Percentiles rank a stretch among this genome's conserved stretches.
phyloP scores from a whole-genome alignment of 805 yeast genomes.

The Ogataea ganodermae region DNA sequence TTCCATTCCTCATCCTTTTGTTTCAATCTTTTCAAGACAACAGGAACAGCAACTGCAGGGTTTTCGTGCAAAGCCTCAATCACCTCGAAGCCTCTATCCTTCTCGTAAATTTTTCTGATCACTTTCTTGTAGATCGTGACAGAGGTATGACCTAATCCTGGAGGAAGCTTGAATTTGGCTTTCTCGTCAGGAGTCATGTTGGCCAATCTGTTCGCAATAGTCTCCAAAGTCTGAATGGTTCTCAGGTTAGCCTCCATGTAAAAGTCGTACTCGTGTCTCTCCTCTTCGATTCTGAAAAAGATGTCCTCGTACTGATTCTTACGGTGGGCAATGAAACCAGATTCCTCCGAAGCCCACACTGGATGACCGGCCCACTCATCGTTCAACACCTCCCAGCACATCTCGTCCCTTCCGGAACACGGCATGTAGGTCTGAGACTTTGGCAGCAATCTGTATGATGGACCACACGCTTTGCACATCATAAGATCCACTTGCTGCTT shows the following conservation, averaged over 20 bases:
- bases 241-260: slow-evolving; percentile 93
- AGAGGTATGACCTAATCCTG: slow-evolving; percentile 91
- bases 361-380: slow-evolving; percentile 99
- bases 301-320: slow-evolving; percentile 98
- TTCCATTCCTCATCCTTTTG: slow-evolving; percentile 99
- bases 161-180: slow-evolving; percentile 80
- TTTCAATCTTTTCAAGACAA: slow-evolving; percentile 86
- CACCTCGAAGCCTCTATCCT: slow-evolving; percentile 93
- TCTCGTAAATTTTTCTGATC: slow-evolving; percentile 87
- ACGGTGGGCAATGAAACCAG: slow-evolving; percentile 98
- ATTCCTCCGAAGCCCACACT: slow-evolving; percentile 99
- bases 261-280: slow-evolving; percentile 94
- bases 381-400: slow-evolving; percentile 98
- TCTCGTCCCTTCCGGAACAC: slow-evolving; percentile 96
- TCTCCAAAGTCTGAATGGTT: slow-evolving; percentile 93
- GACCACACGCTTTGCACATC: slow-evolving; percentile 92
- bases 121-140: slow-evolving; percentile 91
- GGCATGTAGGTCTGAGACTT: slow-evolving; percentile 95
- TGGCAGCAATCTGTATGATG: slow-evolving; percentile 90
- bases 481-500: slow-evolving; percentile 90
- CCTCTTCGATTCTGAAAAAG: slow-evolving; percentile 92
- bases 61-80: slow-evolving; percentile 93
- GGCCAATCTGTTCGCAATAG: slow-evolving; percentile 90
- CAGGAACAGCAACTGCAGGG: slow-evolving; percentile 94
- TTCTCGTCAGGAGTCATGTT: slow-evolving; percentile 92